phyloP scores from a whole-genome alignment of 768 basidiomycete genomes.

The Lyophyllum atratum region DNA sequence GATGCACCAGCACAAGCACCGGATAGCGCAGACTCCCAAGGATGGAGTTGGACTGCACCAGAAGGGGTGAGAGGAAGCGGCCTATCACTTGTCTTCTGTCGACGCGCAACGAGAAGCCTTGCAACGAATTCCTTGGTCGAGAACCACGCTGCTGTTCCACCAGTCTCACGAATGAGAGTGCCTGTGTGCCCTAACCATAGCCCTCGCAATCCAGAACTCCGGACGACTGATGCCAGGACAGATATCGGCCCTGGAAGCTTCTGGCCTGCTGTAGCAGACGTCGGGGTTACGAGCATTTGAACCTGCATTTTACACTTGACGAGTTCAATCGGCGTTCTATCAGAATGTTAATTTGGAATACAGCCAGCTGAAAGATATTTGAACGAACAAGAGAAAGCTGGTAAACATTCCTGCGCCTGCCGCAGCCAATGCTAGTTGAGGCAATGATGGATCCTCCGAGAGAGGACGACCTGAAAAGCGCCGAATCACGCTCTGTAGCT shows the following conservation, averaged over 20 bases:
- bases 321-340: slow-evolving; percentile 89
- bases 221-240: slow-evolving; percentile 64
- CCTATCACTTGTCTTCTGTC: slow-evolving; percentile 25
- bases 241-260: slow-evolving; percentile 72
- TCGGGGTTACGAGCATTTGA: slow-evolving; percentile 62
- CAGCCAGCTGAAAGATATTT: not conserved
- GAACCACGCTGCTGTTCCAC: slow-evolving; percentile 92
- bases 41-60: slow-evolving; percentile 51
- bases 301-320: slow-evolving; percentile 99
- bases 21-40: slow-evolving; percentile 83
- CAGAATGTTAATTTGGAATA: slow-evolving; percentile 1
- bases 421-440: slow-evolving; percentile 78
- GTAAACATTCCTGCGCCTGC: slow-evolving; percentile 86
- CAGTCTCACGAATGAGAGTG: slow-evolving; percentile 90
- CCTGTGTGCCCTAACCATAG: slow-evolving; percentile 98
- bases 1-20: slow-evolving; percentile 86
- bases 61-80: slow-evolving; percentile 19
- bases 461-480: slow-evolving; percentile 36
- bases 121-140: slow-evolving; percentile 80
- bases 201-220: slow-evolving; percentile 71
- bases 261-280: slow-evolving; percentile 16
- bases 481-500: slow-evolving; percentile 66
- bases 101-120: slow-evolving; percentile 55
- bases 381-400: slow-evolving; percentile 81
- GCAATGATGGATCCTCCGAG: slow-evolving; percentile 39